Base-by-base conservation (phyloP, 2,329 filamentous ascomycete genomes). In the Colletotrichum sp. region DNA sequence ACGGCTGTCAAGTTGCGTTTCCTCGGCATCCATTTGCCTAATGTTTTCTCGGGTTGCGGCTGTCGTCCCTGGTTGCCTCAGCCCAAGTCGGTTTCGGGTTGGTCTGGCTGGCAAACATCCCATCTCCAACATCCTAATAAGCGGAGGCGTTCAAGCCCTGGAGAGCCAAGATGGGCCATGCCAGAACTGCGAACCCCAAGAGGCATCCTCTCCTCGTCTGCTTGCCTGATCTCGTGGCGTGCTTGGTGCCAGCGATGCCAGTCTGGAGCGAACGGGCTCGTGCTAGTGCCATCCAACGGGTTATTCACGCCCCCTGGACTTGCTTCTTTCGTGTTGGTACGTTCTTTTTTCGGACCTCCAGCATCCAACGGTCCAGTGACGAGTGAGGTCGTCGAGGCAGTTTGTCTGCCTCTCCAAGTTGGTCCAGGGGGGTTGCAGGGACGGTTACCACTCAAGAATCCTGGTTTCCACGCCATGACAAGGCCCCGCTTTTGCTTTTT, bases 291-390 rank as follows among this genome's bases (percentile, higher is more conserved):
- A 59, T 36, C 32, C 72, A 71, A 72, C 49, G 70, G 65, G 44
- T 16, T 39, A 34, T 74, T 76, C 49, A 68, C 34, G 63, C 65
- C 44, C 68, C 65, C 49, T 69, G 28, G 39, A 55, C 63, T 76
- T 72, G 70, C 59, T 76, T 64, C 59, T 74, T 69, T 67, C 34
- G 59, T 62, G 57, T 30, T 52, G 70, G 64, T 65, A 55, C 65
- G 59, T 68, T 66, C 59, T 30, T 65, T 69, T 69, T 68, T 68
- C 34, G 63, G 64, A 65, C 36, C 8, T 69, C 63, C 70, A 74
- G 44, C 52, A 32, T 64, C 26, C 34, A 59, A 76, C 73, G 44
- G 74, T 30, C 34, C 44, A 68, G 30, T 32, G 34, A 65, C 39
- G 63, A 76, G 62, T 15, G 44, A 57, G 44, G 28, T 21, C 36